These are phyloP conservation scores for Papiliotrema terrestris DNA, from an alignment of 1,284 basidiomycete genomes.

Conservation along the genomic window DNA sequence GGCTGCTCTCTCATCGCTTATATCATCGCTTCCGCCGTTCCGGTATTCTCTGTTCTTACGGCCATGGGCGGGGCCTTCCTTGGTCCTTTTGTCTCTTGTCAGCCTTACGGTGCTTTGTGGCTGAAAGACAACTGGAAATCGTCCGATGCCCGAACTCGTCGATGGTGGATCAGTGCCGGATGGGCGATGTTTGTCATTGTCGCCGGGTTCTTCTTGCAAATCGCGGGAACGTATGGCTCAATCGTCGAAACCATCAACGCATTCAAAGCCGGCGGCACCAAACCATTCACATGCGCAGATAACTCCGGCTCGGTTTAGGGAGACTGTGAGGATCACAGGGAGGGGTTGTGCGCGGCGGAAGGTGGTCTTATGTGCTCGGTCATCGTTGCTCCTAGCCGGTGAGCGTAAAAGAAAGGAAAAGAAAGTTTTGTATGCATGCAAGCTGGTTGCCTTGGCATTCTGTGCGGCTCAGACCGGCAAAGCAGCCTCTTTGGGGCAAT, in stretches of 20 bases:
- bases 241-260: slow-evolving; percentile 15
- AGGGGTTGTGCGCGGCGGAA: too few relatives aligned
- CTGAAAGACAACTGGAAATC: slow-evolving; percentile 23
- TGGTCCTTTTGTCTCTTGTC: slow-evolving; percentile 11
- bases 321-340: not conserved
- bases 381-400: too few relatives aligned
- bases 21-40: slow-evolving; percentile 17
- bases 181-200: slow-evolving; percentile 25
- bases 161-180: slow-evolving; percentile 12
- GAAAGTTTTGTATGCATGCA: not conserved
- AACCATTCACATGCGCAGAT: slow-evolving; percentile 22
- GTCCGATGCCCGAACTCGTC: slow-evolving; percentile 5
- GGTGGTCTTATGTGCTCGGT: too few relatives aligned
- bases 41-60: slow-evolving; percentile 19
- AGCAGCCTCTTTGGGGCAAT: too few relatives aligned
- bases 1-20: slow-evolving; percentile 6
- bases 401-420: not conserved
- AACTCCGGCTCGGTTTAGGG: slow-evolving; percentile 5
- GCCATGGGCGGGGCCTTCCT: slow-evolving; percentile 22
- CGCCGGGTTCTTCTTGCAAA: slow-evolving; percentile 24
- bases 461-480: too few relatives aligned
- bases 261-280: slow-evolving; percentile 7
- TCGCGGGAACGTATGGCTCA: slow-evolving; percentile 33
- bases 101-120: slow-evolving; percentile 24
- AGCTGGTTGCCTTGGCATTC: too few relatives aligned